These are phyloP conservation scores for Dichotomocladium elegans DNA, from an alignment of 371 early-diverging fungal species.

Conservation along the genomic window DNA sequence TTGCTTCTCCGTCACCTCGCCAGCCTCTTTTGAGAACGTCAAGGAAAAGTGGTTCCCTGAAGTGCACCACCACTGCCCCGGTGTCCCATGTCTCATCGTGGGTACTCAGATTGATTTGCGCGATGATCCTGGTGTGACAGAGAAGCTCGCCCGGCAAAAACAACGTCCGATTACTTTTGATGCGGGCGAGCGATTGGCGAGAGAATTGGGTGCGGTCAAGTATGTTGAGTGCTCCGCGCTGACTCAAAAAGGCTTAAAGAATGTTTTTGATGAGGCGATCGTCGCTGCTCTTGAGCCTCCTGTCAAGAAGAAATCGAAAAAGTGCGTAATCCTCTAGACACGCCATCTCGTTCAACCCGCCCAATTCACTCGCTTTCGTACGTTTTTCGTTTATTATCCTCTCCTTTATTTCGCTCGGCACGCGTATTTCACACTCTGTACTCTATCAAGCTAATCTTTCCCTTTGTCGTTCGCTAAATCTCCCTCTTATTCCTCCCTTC, in stretches of 20 bases:
- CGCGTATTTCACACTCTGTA: not conserved
- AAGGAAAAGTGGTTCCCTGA: slow-evolving; percentile 89
- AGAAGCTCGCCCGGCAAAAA: slow-evolving; percentile 78
- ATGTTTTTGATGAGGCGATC: slow-evolving; percentile 98
- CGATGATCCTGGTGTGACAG: slow-evolving; percentile 79
- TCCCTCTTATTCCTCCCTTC: not conserved
- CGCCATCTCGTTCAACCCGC: not conserved
- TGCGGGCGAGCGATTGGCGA: slow-evolving; percentile 82
- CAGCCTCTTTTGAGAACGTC: slow-evolving; percentile 92
- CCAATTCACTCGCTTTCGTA: not conserved
- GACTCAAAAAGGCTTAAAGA: slow-evolving; percentile 94
- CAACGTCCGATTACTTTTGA: slow-evolving; percentile 83
- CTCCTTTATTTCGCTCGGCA: not conserved
- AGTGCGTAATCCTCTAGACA: slow-evolving; percentile 70
- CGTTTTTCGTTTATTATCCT: not conserved
- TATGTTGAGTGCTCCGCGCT: slow-evolving; percentile 98
- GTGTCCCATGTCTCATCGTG: slow-evolving; percentile 94
- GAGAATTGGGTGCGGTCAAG: slow-evolving; percentile 90
- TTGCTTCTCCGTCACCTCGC: slow-evolving; percentile 94
- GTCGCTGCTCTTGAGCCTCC: slow-evolving; percentile 97
- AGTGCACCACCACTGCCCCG: slow-evolving; percentile 96
- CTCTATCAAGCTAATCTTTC: not conserved
- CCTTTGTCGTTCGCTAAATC: not conserved
- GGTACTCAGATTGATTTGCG: slow-evolving; percentile 96
- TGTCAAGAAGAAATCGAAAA: slow-evolving; percentile 69